Evolutionary conservation across 1,139 yeast species (phyloP), one percentile per base, ranked within the genome.

Genomic region (Eremothecium sinecaudum): DNA sequence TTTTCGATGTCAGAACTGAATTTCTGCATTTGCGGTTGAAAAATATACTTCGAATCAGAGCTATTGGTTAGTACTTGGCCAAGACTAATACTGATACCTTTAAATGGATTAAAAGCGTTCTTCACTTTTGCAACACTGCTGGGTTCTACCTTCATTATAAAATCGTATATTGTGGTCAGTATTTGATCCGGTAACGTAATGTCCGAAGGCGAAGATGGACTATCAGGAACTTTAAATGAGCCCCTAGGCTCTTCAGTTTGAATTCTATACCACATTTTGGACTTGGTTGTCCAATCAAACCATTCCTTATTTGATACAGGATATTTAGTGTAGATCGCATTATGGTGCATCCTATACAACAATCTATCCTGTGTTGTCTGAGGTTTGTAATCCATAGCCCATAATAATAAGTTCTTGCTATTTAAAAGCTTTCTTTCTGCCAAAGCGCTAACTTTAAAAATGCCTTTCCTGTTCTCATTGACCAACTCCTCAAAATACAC

Each of bases 21-120:
- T 23, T 63, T 56, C 5, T 73, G 66, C 5, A 67, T 53, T 31
- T 65, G 62, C 16, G 75, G 57, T 44, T 60, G 63, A 53, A 74
- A 69, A 16, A 53, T 54, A 39, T 51, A 57, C 25, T 33, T 50
- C 31, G 31, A 34, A 2, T 31, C 27, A 3, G 24, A 17, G 26
- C 31, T 34, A 9, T 45, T 34, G 18, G 40, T 32, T 15, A 53
- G 35, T 6, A 53, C 28, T 30, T 51, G 51, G 3, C 59, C 59
- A 14, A 53, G 29, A 3, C 56, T 48, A 14, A 51, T 34, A 34
- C 56, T 50, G 9, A 47, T 33, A n/a, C 44, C 34, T 27, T 39
- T 36, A 5, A 41, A 32, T 7, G 26, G 23, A n/a, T 8, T 18
- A 2, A 30, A 30, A n/a, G 22, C 23, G n/a, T 25, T 26, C 14